These are phyloP conservation scores for Caloboletus firmus DNA, from an alignment of 1,284 basidiomycete genomes.

Conservation along the genomic window DNA sequence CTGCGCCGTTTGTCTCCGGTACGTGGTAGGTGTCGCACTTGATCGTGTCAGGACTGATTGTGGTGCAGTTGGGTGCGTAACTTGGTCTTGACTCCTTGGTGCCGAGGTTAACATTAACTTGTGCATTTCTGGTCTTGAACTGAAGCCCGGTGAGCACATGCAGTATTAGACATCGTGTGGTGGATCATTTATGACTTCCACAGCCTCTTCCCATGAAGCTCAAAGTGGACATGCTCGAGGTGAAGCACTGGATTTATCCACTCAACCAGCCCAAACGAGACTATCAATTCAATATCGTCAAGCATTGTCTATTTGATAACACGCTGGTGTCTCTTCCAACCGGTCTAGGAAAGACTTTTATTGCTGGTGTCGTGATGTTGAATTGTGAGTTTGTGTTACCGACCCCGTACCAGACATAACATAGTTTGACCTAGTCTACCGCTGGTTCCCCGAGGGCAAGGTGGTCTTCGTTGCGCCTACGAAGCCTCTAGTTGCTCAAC, in stretches of 20 bases:
- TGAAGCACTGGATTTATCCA: constrained; percentile 90
- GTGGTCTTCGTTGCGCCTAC: constrained; percentile 96
- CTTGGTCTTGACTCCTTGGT: neutral
- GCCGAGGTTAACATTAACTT: constrained; percentile 5
- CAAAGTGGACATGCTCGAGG: constrained; percentile 72
- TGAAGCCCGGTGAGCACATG: constrained; percentile 32
- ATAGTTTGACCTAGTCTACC: constrained; percentile 59
- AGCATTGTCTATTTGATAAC: constrained; percentile 87
- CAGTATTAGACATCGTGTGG: neutral
- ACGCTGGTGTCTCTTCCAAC: constrained; percentile 95
- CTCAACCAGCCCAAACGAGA: constrained; percentile 86
- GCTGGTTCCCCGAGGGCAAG: constrained; percentile 93
- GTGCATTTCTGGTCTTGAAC: neutral
- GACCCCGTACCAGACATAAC: constrained; percentile 5
- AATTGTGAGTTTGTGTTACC: constrained; percentile 61
- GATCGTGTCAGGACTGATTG: constrained; percentile 13
- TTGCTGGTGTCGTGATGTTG: constrained; percentile 95
- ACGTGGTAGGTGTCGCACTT: constrained; percentile 32
- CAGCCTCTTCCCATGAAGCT: constrained; percentile 79
- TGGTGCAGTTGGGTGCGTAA: constrained; percentile 48
- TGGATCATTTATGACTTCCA: constrained; percentile 9
- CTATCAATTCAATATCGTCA: constrained; percentile 96
- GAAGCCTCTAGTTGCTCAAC: constrained; percentile 93
- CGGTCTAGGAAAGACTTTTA: constrained; percentile 97
- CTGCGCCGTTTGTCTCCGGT: constrained; percentile 68